Conservation (phyloP, 257 asterid genomes). For the Petunia axillaris region DNA sequence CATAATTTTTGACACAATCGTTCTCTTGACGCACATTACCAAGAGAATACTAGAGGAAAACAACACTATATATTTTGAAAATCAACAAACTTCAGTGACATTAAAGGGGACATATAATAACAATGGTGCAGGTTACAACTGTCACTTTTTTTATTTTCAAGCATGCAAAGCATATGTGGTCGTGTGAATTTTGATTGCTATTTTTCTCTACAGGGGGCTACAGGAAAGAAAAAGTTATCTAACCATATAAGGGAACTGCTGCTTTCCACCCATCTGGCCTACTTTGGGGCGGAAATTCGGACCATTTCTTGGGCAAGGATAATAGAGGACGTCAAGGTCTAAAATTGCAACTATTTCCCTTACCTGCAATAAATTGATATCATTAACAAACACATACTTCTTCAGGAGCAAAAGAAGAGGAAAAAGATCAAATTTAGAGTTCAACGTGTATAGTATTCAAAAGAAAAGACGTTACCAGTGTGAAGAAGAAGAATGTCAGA, state of each 20-base stretch:
- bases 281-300: slow-evolving; percentile 87
- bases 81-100: not conserved
- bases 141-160: not conserved
- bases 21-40: not conserved
- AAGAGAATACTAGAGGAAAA: slow-evolving; percentile 17
- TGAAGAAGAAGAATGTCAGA: not conserved
- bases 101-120: not conserved
- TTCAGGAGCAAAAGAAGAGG: not conserved
- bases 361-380: slow-evolving; percentile 51
- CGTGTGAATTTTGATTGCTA: not conserved
- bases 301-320: slow-evolving; percentile 95
- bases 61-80: not conserved
- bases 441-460: not conserved
- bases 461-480: not conserved
- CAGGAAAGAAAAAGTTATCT: slow-evolving; percentile 20
- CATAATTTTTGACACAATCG: slow-evolving; percentile 10
- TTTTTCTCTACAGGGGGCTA: slow-evolving; percentile 19
- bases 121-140: slow-evolving; percentile 2
- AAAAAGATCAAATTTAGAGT: slow-evolving; percentile 4
- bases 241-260: slow-evolving; percentile 90
- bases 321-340: slow-evolving; percentile 88
- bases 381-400: not conserved
- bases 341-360: slow-evolving; percentile 81
- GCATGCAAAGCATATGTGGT: not conserved
- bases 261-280: slow-evolving; percentile 83